phyloP scores from a whole-genome alignment of 73 alveolate genomes.

The Breviolum minutum region DNA sequence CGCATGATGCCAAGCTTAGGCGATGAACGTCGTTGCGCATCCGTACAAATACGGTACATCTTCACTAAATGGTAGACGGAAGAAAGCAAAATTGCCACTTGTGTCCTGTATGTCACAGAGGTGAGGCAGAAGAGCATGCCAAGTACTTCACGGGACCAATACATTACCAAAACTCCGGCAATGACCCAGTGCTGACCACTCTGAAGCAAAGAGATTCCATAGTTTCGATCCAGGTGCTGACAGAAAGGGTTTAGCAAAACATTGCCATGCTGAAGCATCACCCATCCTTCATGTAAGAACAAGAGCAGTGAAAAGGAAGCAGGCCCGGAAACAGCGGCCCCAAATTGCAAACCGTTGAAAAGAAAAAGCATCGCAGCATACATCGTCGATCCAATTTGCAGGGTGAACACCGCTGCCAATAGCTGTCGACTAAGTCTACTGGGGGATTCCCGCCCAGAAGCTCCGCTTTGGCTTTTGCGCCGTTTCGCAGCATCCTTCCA shows the following conservation, averaged over 20 bases:
- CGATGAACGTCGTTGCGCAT: slow-evolving; percentile 31
- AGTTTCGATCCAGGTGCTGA: slow-evolving; percentile 81
- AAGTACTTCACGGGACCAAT: slow-evolving; percentile 90
- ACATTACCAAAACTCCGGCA: slow-evolving; percentile 87
- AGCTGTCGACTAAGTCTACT: not conserved
- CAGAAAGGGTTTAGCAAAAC: slow-evolving; percentile 85
- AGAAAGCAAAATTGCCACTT: slow-evolving; percentile 60
- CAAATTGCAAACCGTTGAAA: slow-evolving; percentile 56
- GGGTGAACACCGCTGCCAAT: slow-evolving; percentile 69
- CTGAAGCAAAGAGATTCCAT: slow-evolving; percentile 68
- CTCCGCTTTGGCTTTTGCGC: not conserved
- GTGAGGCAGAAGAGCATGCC: slow-evolving; percentile 76
- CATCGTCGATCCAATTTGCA: slow-evolving; percentile 70
- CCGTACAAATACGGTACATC: slow-evolving; percentile 73
- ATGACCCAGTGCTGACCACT: slow-evolving; percentile 93
- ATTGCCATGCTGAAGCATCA: slow-evolving; percentile 87
- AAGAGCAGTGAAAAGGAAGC: not conserved
- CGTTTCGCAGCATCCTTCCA: slow-evolving; percentile 27
- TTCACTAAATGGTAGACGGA: slow-evolving; percentile 77
- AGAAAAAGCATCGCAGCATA: slow-evolving; percentile 31
- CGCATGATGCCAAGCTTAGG: slow-evolving; percentile 66
- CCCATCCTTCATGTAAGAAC: slow-evolving; percentile 81
- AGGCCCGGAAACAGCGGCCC: not conserved
- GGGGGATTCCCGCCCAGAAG: not conserved
- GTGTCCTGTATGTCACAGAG: slow-evolving; percentile 8